phyloP scores from a whole-genome alignment of 1,284 basidiomycete genomes.

The Melampsora allii-populina region DNA sequence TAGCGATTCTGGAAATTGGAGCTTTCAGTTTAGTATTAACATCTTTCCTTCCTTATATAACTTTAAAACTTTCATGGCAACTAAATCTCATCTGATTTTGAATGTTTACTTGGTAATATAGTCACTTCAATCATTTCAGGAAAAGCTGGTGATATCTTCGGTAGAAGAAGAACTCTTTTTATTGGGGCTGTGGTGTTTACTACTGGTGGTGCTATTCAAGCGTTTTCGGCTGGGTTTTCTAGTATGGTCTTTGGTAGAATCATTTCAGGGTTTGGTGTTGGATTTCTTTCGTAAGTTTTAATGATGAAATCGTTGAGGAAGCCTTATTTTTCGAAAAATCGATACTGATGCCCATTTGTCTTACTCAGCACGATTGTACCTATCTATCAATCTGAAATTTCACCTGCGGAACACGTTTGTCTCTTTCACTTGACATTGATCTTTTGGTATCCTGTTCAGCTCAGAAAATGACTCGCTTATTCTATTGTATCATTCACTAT shows the following conservation, averaged over 20 bases:
- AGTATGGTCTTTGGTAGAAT: constrained; percentile 85
- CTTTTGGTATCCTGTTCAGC: neutral
- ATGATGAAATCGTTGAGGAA: no score
- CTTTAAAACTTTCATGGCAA: no score
- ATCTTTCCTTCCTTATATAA: neutral
- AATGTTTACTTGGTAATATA: constrained; percentile 51
- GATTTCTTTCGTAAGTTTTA: constrained; percentile 72
- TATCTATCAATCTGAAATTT: constrained; percentile 96
- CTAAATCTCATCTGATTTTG: neutral
- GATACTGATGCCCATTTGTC: no score
- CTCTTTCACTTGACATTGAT: neutral
- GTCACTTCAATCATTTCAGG: constrained; percentile 89
- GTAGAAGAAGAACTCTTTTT: constrained; percentile 81
- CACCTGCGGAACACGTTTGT: constrained; percentile 83
- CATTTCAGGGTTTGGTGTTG: constrained; percentile 88
- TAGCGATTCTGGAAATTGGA: constrained; percentile 70
- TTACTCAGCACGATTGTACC: constrained; percentile 96
- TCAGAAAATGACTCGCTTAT: constrained; percentile 23
- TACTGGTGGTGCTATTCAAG: constrained; percentile 82
- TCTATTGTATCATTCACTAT: constrained; percentile 43
- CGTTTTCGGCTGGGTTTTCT: constrained; percentile 75
- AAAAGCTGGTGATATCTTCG: constrained; percentile 77
- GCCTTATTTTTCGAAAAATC: no score
- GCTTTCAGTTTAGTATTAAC: constrained; percentile 67
- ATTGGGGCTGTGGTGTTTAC: constrained; percentile 83